Percentiles rank a stretch among this genome's conserved stretches.
phyloP scores from a whole-genome alignment of 225 moss, liverwort and hornwort species.

The Lunularia cruciata region DNA sequence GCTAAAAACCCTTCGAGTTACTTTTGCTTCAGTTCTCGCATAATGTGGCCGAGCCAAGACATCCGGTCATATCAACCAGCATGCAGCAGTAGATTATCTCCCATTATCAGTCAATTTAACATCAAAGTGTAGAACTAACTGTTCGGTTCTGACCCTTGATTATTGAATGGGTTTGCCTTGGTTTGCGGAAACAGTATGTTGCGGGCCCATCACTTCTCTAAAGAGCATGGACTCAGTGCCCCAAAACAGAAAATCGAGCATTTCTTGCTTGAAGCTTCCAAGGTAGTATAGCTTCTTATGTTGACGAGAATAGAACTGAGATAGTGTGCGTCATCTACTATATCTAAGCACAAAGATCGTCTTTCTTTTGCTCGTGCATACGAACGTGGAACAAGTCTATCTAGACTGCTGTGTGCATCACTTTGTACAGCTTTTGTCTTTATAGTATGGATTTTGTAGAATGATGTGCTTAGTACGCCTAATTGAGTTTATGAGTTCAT shows the following conservation, averaged over 20 bases:
- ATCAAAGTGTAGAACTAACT: no score
- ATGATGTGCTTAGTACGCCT: background rate
- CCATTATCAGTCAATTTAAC: no score
- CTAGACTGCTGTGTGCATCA: no score
- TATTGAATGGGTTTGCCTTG: constrained; percentile 32
- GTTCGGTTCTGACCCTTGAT: constrained; percentile 3
- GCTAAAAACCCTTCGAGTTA: no score
- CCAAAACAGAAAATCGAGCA: constrained; percentile 96
- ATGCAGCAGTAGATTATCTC: no score
- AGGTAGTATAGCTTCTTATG: constrained; percentile 61
- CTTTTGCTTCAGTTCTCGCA: no score
- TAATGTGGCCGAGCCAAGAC: no score
- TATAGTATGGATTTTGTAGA: background rate
- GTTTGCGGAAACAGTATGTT: constrained; percentile 71
- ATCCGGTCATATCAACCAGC: no score
- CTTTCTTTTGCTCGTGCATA: background rate
- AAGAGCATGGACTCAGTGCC: constrained; percentile 89
- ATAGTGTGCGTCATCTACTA: constrained; percentile 5
- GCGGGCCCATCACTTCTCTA: constrained; percentile 98
- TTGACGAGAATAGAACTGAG: background rate
- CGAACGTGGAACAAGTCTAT: background rate
- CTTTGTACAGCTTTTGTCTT: background rate
- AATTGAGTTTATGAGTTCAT: background rate
- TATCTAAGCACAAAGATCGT: no score
- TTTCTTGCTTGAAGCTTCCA: constrained; percentile 87